Conservation (phyloP, 2,329 filamentous ascomycete genomes). For the Trichophyton rubrum region DNA sequence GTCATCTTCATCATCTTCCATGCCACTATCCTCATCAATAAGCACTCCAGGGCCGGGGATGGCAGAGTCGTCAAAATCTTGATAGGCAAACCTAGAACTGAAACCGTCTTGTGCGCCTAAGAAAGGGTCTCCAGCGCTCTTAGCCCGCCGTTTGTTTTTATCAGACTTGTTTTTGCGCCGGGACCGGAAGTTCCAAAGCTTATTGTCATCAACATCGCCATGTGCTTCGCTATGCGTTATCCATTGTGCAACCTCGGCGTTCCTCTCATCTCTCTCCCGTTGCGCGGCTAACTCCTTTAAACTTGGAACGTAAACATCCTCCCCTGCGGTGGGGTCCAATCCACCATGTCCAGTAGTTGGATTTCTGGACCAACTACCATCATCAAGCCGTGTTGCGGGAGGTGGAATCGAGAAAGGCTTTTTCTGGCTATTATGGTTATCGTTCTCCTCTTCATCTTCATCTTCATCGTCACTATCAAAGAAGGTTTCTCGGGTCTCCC, state of each 20-base stretch:
- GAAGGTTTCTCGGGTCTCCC: slow-evolving; percentile 2
- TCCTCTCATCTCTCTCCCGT: slow-evolving; percentile 38
- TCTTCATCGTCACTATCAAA: slow-evolving; percentile 18
- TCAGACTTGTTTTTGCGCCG: slow-evolving; percentile 16
- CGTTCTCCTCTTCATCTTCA: slow-evolving; percentile 14
- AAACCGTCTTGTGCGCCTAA: not conserved
- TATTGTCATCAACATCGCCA: slow-evolving; percentile 26
- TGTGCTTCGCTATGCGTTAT: slow-evolving; percentile 39
- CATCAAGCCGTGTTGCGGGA: slow-evolving; percentile 26
- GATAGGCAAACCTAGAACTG: not conserved
- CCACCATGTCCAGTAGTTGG: slow-evolving; percentile 32
- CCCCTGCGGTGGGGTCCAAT: slow-evolving; percentile 36
- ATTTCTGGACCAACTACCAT: slow-evolving; percentile 37
- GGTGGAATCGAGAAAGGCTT: slow-evolving; percentile 14
- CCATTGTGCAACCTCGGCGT: slow-evolving; percentile 43
- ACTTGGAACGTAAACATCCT: slow-evolving; percentile 34
- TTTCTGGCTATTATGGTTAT: slow-evolving; percentile 4
- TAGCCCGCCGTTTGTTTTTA: slow-evolving; percentile 34
- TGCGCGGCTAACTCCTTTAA: slow-evolving; percentile 40
- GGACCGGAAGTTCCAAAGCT: slow-evolving; percentile 8
- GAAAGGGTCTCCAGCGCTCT: slow-evolving; percentile 28
- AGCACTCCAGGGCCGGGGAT: slow-evolving; percentile 42
- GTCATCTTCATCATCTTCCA: slow-evolving; percentile 25
- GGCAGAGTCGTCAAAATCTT: slow-evolving; percentile 25
- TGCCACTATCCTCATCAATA: slow-evolving; percentile 31